phyloP scores from a whole-genome alignment of 2,329 filamentous ascomycete genomes.

The Ceratocystis ficicola region DNA sequence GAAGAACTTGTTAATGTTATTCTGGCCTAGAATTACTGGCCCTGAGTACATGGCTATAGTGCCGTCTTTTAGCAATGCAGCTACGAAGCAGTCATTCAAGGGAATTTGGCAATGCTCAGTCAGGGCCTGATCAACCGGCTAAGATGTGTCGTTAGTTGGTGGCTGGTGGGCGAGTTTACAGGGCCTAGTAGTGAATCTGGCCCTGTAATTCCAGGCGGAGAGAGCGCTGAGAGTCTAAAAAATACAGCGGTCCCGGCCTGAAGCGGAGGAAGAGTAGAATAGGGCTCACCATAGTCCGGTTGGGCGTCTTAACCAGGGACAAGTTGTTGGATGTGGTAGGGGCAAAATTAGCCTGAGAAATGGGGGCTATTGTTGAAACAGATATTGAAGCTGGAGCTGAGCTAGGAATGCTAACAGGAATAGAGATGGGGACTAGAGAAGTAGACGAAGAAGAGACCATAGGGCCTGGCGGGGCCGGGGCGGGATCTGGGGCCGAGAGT shows the following conservation, averaged over 20 bases:
- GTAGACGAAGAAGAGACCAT: not conserved
- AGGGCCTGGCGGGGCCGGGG: not conserved
- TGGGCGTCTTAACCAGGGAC: not conserved
- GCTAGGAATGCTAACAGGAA: not conserved
- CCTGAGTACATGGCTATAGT: constrained; percentile 36
- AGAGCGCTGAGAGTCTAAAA: not conserved
- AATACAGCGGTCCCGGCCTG: not conserved
- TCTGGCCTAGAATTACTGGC: constrained; percentile 32
- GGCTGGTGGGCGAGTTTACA: not conserved
- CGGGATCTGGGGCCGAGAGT: not conserved
- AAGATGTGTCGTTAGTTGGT: not conserved
- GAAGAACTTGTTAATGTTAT: constrained; percentile 37
- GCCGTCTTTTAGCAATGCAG: constrained; percentile 39
- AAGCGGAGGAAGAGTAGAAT: not conserved
- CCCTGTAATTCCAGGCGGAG: not conserved
- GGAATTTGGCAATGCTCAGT: constrained; percentile 42
- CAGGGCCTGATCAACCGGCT: constrained; percentile 42
- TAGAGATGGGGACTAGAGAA: not conserved
- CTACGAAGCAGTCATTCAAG: constrained; percentile 42
- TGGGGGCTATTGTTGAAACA: not conserved
- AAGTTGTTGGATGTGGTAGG: not conserved
- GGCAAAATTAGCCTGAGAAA: not conserved
- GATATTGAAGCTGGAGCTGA: not conserved
- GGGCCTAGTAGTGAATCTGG: not conserved
- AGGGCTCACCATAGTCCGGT: not conserved